phyloP scores from a whole-genome alignment of 371 early-diverging fungal genomes.

The Actinomortierella wolfii region DNA sequence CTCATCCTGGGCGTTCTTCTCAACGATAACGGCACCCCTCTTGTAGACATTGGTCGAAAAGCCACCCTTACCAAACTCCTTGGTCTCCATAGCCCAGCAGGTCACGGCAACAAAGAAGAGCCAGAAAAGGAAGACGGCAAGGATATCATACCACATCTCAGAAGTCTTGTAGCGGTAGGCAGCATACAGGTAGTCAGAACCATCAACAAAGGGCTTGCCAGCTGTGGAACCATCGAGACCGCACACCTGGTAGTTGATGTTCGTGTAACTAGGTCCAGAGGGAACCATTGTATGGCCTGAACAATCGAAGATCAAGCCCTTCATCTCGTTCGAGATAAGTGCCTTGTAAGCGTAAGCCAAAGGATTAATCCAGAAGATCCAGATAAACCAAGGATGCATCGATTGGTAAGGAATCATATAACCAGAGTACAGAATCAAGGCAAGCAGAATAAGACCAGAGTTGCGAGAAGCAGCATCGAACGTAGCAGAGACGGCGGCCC shows the following conservation, averaged over 20 bases:
- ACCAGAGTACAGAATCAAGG: slow-evolving; percentile 63
- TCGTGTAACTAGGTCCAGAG: slow-evolving; percentile 56
- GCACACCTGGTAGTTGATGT: slow-evolving; percentile 64
- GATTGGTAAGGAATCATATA: slow-evolving; percentile 64
- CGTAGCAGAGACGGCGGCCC: slow-evolving; percentile 55
- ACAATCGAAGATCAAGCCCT: slow-evolving; percentile 62
- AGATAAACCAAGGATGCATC: slow-evolving; percentile 75
- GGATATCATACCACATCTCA: slow-evolving; percentile 49
- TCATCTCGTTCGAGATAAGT: slow-evolving; percentile 75
- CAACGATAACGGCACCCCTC: slow-evolving; percentile 22
- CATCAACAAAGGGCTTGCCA: slow-evolving; percentile 56
- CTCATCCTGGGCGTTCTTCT: slow-evolving; percentile 15
- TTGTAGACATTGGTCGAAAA: slow-evolving; percentile 57
- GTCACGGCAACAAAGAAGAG: slow-evolving; percentile 48
- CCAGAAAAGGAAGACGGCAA: slow-evolving; percentile 53
- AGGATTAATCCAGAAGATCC: slow-evolving; percentile 79
- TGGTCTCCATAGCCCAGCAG: slow-evolving; percentile 48
- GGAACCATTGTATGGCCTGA: slow-evolving; percentile 57
- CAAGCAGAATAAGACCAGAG: slow-evolving; percentile 60
- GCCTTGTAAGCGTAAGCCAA: slow-evolving; percentile 73
- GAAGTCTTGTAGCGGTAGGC: slow-evolving; percentile 48
- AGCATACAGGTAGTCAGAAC: slow-evolving; percentile 59
- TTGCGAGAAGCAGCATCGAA: slow-evolving; percentile 60
- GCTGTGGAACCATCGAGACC: slow-evolving; percentile 61
- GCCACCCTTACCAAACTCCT: slow-evolving; percentile 57